These are phyloP conservation scores for Wickerhamomyces mucosus DNA, from an alignment of 805 yeast genomes.

Conservation along the genomic window DNA sequence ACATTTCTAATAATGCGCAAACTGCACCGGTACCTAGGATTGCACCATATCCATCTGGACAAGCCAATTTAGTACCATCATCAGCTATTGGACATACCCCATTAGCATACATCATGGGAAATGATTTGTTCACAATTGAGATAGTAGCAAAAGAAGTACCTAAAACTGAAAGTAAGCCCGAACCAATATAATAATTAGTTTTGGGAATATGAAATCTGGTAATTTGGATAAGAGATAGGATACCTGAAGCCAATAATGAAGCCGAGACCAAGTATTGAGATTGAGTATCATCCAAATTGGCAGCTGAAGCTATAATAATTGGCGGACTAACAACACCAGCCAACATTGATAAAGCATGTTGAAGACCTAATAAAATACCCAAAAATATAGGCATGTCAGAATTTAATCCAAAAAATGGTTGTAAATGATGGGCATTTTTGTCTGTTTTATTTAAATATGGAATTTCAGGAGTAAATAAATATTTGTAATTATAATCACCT, in stretches of 20 bases:
- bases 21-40: constrained; percentile 68
- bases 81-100: constrained; percentile 58
- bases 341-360: constrained; percentile 83
- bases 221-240: constrained; percentile 67
- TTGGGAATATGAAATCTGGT: constrained; percentile 69
- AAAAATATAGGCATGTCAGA: constrained; percentile 72
- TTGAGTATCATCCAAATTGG: constrained; percentile 42
- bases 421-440: constrained; percentile 26
- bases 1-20: constrained; percentile 66
- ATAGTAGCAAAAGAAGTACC: constrained; percentile 89
- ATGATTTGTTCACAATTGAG: constrained; percentile 64
- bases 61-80: constrained; percentile 62
- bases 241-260: constrained; percentile 59
- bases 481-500: constrained; percentile 81
- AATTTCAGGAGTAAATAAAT: constrained; percentile 68
- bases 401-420: constrained; percentile 77
- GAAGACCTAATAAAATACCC: constrained; percentile 73
- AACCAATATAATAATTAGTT: constrained; percentile 77
- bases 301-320: constrained; percentile 53
- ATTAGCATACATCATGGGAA: constrained; percentile 68
- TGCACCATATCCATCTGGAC: constrained; percentile 87
- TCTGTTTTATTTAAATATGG: constrained; percentile 48
- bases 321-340: constrained; percentile 90
- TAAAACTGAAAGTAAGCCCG: constrained; percentile 81
- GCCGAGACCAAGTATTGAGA: constrained; percentile 66